Conservation (phyloP, 2,329 filamentous ascomycete genomes). For the Curvularia verruculosa region DNA sequence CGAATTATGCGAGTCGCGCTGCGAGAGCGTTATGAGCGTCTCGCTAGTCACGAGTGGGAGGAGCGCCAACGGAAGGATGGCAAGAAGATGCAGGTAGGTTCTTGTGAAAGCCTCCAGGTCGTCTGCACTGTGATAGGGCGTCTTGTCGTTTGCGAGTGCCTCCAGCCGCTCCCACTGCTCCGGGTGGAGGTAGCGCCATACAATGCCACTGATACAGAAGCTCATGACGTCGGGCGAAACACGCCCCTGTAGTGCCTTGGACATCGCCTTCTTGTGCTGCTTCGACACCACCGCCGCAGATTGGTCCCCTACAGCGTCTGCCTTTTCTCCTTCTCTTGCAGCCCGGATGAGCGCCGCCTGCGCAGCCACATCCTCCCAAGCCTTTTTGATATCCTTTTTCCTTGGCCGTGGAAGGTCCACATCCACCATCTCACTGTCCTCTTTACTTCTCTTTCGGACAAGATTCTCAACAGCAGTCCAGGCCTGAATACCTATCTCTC, state of each 20-base stretch:
- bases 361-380: conserved; percentile 33
- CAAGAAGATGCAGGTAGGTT: conserved; percentile 53
- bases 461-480: conserved; percentile 46
- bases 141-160: conserved; percentile 49
- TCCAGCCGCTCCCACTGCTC: conserved; percentile 43
- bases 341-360: conserved; percentile 38
- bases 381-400: conserved; percentile 33
- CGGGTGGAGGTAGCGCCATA: conserved; percentile 42
- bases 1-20: conserved; percentile 54
- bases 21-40: conserved; percentile 44
- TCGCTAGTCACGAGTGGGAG: conserved; percentile 43
- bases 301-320: neutral
- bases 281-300: conserved; percentile 34
- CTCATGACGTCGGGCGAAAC: conserved; percentile 50
- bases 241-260: conserved; percentile 37
- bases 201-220: conserved; percentile 51
- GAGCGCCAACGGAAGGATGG: conserved; percentile 48
- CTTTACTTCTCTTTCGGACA: conserved; percentile 38
- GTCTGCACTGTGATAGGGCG: conserved; percentile 50
- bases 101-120: conserved; percentile 50
- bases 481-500: conserved; percentile 38
- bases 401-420: conserved; percentile 35
- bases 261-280: conserved; percentile 40
- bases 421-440: conserved; percentile 46
- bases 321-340: conserved; percentile 24